These are phyloP conservation scores for Pseudocercospora vitis DNA, from an alignment of 2,329 filamentous ascomycete genomes.

Conservation along the genomic window DNA sequence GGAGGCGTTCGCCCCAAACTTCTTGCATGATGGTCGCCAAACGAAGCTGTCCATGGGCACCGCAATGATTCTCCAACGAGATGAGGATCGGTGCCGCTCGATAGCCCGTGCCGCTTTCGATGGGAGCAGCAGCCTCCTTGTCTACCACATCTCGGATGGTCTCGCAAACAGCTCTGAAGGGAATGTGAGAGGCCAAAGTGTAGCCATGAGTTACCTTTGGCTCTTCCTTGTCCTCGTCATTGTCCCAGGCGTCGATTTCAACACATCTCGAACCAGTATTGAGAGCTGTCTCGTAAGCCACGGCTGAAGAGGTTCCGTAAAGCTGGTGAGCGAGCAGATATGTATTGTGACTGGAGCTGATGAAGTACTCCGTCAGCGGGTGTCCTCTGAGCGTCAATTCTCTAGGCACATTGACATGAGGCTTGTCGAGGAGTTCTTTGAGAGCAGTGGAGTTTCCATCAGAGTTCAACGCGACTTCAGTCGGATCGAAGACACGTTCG, in stretches of 20 bases:
- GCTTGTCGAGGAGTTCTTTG: slow-evolving; percentile 54
- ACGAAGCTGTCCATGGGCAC: slow-evolving; percentile 56
- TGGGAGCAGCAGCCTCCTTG: slow-evolving; percentile 53
- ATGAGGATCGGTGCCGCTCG: slow-evolving; percentile 60
- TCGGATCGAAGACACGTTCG: slow-evolving; percentile 52
- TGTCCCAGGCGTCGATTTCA: slow-evolving; percentile 73
- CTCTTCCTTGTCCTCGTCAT: slow-evolving; percentile 59
- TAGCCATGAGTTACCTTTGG: slow-evolving; percentile 68
- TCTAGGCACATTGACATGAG: slow-evolving; percentile 58
- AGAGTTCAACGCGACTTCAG: slow-evolving; percentile 50
- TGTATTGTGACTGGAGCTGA: slow-evolving; percentile 73
- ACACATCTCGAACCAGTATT: slow-evolving; percentile 66
- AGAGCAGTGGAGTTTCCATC: slow-evolving; percentile 51
- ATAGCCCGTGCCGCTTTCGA: slow-evolving; percentile 39
- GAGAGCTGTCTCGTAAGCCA: slow-evolving; percentile 64
- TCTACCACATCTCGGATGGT: slow-evolving; percentile 64
- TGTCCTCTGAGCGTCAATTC: slow-evolving; percentile 58
- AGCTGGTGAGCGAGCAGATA: slow-evolving; percentile 71
- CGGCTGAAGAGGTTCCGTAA: slow-evolving; percentile 61
- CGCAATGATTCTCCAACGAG: slow-evolving; percentile 69
- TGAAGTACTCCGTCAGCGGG: slow-evolving; percentile 68
- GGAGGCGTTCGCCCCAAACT: slow-evolving; percentile 60
- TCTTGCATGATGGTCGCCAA: slow-evolving; percentile 66
- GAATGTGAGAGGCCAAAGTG: slow-evolving; percentile 60
- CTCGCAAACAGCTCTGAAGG: slow-evolving; percentile 65